Percentiles rank a stretch among this genome's conserved stretches.
These are phyloP conservation scores for Thozetella sp. DNA, from an alignment of 495 filamentous ascomycete genomes.

Conservation along the genomic window DNA sequence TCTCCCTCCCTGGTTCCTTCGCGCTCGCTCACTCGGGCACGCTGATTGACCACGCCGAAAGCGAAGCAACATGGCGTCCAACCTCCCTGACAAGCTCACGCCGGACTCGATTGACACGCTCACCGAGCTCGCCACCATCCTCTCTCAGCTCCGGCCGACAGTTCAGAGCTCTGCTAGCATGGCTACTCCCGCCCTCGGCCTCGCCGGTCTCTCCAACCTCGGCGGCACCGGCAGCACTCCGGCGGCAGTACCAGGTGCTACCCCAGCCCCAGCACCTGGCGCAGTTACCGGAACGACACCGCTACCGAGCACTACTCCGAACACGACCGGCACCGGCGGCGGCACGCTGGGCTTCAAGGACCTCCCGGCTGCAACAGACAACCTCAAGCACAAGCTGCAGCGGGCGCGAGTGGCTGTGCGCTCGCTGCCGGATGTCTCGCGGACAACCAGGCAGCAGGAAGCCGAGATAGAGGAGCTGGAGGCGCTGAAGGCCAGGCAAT, in stretches of 20 bases:
- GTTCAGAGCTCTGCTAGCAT: slow-evolving; percentile 12
- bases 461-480: slow-evolving; percentile 78
- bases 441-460: slow-evolving; percentile 76
- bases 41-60: not conserved
- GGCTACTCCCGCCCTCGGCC: slow-evolving; percentile 5
- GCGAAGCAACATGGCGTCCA: slow-evolving; percentile 22
- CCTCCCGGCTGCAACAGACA: slow-evolving; percentile 71
- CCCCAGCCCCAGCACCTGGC: slow-evolving; percentile 20
- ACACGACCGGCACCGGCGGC: slow-evolving; percentile 6
- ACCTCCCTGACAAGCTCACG: slow-evolving; percentile 49
- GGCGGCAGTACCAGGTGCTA: slow-evolving; percentile 2
- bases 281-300: slow-evolving; percentile 30
- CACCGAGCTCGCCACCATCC: slow-evolving; percentile 76
- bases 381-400: slow-evolving; percentile 78
- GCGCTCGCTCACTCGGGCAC: too few relatives aligned
- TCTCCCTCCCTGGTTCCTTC: too few relatives aligned
- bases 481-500: slow-evolving; percentile 61
- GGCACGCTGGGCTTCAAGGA: slow-evolving; percentile 69
- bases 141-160: slow-evolving; percentile 67
- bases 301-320: slow-evolving; percentile 24
- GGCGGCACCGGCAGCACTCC: slow-evolving; percentile 10
- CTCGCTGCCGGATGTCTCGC: slow-evolving; percentile 71
- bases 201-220: slow-evolving; percentile 17
- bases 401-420: slow-evolving; percentile 71
- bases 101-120: slow-evolving; percentile 79